These are phyloP conservation scores for Picochlorum sp. DNA, from an alignment of 139 green algal species.

Conservation along the genomic window DNA sequence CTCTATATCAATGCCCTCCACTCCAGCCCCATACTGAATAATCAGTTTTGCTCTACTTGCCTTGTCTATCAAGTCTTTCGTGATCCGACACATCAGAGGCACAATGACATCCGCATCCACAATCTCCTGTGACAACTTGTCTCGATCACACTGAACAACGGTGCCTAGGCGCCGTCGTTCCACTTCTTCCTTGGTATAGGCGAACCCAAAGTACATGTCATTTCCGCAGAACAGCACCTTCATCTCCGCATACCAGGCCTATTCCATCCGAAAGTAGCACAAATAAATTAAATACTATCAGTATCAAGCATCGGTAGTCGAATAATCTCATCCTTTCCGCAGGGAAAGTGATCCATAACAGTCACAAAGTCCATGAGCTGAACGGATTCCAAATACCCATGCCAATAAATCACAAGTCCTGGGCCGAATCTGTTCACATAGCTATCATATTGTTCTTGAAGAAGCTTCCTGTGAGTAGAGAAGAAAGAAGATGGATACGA, in stretches of 20 bases:
- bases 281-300: constrained; percentile 1
- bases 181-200: constrained; percentile 31
- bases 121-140: constrained; percentile 25
- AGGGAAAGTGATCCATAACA: neutral
- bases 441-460: constrained; percentile 54
- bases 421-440: constrained; percentile 77
- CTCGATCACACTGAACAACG: constrained; percentile 27
- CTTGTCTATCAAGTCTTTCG: constrained; percentile 15
- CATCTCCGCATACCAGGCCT: neutral
- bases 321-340: neutral
- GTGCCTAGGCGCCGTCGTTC: neutral
- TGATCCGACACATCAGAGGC: constrained; percentile 41
- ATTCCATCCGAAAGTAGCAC: neutral
- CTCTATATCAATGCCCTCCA: constrained; percentile 54
- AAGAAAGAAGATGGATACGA: neutral
- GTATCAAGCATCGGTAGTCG: neutral
- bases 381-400: constrained; percentile 64
- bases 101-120: constrained; percentile 37
- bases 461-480: neutral
- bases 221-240: constrained; percentile 38
- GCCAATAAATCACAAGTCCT: constrained; percentile 90
- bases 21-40: constrained; percentile 58
- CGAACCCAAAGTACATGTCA: constrained; percentile 32
- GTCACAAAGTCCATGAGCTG: constrained; percentile 5
- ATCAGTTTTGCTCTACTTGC: constrained; percentile 40